These are phyloP conservation scores for Pseudogymnoascus sp. DNA, from an alignment of 2,329 filamentous ascomycete species.

Conservation along the genomic window DNA sequence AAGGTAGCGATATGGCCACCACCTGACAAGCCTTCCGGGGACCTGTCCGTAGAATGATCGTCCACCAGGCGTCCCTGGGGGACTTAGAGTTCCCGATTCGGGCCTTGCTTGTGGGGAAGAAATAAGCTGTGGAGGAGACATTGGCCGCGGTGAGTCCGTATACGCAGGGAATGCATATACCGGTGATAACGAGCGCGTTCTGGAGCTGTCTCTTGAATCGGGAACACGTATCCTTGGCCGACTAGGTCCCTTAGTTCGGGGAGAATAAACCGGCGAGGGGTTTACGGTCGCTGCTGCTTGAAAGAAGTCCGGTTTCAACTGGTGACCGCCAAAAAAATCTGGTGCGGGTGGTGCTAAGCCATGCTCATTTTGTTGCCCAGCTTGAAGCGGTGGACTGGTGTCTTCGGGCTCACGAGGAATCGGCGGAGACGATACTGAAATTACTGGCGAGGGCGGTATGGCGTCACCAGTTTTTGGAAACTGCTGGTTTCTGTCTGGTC, in stretches of 20 bases:
- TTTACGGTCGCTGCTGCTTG: conserved; percentile 17
- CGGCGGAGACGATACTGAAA: conserved; percentile 13
- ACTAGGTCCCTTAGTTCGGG: conserved; percentile 16
- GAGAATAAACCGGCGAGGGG: conserved; percentile 15
- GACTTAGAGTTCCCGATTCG: not conserved
- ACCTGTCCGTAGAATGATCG: conserved; percentile 20
- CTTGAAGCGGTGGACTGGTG: conserved; percentile 27
- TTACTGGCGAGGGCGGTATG: conserved; percentile 31
- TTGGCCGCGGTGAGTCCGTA: conserved; percentile 27
- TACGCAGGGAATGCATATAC: conserved; percentile 27
- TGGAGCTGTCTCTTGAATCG: conserved; percentile 25
- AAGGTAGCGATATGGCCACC: conserved; percentile 76
- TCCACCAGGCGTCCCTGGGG: conserved; percentile 2
- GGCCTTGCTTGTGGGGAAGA: not conserved
- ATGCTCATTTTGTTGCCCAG: conserved; percentile 28
- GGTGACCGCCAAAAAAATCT: conserved; percentile 30
- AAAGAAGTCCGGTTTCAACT: conserved; percentile 25
- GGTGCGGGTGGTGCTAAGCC: conserved; percentile 38
- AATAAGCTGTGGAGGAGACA: conserved; percentile 17
- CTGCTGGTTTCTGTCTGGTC: conserved; percentile 18
- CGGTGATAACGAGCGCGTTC: conserved; percentile 24
- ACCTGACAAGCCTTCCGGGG: conserved; percentile 43
- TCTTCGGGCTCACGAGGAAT: conserved; percentile 27
- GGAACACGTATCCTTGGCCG: conserved; percentile 26
- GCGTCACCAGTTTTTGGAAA: conserved; percentile 20